A percentile compares a stretch with the other conserved stretches of the same genome.
Evolutionary conservation across 106 monocot genomes (phyloP).

Genomic region (Phalaenopsis aphrodite): DNA sequence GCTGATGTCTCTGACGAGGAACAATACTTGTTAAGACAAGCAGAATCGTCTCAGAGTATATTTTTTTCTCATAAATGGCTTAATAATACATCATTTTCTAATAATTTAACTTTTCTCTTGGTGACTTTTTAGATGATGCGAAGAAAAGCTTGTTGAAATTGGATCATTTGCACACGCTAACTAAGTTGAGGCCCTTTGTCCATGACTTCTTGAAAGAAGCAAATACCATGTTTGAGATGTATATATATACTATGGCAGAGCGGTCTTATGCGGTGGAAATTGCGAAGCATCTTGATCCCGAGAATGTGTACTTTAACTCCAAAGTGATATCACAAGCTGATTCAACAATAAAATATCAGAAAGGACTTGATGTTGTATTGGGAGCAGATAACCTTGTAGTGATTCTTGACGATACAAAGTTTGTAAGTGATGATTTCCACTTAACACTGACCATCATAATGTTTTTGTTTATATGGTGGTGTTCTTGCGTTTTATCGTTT

Average conservation of each 20-base stretch:
- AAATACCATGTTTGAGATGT: conserved; percentile 80
- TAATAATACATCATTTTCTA: background rate
- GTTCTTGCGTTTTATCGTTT: background rate
- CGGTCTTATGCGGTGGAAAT: conserved; percentile 82
- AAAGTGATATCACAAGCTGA: conserved; percentile 82
- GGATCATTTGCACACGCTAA: conserved; percentile 60
- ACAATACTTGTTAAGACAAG: conserved; percentile 33
- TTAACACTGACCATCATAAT: background rate
- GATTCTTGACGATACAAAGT: conserved; percentile 92
- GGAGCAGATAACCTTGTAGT: conserved; percentile 76
- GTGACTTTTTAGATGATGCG: conserved; percentile 26
- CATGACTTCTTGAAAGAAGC: conserved; percentile 71
- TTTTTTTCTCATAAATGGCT: background rate
- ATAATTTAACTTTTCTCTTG: background rate
- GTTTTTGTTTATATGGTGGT: background rate
- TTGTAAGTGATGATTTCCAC: conserved; percentile 29
- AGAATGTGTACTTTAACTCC: conserved; percentile 49
- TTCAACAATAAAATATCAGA: conserved; percentile 64
- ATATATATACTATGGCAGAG: conserved; percentile 91
- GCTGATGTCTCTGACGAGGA: conserved; percentile 48
- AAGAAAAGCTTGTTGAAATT: conserved; percentile 59
- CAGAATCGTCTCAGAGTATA: conserved; percentile 27
- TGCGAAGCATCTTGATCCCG: conserved; percentile 79
- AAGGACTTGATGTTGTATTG: conserved; percentile 91
- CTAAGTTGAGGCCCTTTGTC: conserved; percentile 89